Evolutionary conservation across 148 eudicot genomes (phyloP).

Genomic region (Arctostaphylos glauca): DNA sequence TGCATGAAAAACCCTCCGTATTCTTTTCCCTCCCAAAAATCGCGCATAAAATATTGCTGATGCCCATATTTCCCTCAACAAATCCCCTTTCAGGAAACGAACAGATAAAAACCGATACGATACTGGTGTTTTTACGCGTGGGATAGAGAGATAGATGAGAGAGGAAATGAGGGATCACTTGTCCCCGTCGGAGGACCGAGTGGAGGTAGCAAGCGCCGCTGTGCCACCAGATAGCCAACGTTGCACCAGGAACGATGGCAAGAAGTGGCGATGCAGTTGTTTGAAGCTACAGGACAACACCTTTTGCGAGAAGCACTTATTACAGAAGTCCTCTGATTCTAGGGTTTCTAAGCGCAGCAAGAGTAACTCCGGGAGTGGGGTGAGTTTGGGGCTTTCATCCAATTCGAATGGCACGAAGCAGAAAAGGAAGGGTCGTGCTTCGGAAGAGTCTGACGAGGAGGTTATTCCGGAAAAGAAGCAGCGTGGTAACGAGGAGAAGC

Average conservation of each 20-base stretch:
- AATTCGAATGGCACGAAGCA: background rate
- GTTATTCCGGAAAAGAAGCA: conserved; percentile 15
- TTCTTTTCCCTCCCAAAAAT: too few species aligned
- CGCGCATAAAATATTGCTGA: too few species aligned
- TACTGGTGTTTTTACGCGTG: too few species aligned
- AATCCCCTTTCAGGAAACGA: too few species aligned
- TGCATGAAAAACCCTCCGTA: too few species aligned
- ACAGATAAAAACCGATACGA: too few species aligned
- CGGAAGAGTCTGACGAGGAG: conserved; percentile 14
- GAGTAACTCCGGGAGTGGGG: too few species aligned
- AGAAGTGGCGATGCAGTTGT: conserved; percentile 15
- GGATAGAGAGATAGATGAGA: too few species aligned
- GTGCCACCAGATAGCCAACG: conserved; percentile 17
- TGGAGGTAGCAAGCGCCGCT: too few species aligned
- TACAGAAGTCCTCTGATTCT: background rate
- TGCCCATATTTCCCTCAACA: too few species aligned
- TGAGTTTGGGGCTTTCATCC: background rate
- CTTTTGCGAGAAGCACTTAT: conserved; percentile 14
- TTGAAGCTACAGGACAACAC: conserved; percentile 13
- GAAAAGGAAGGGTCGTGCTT: background rate
- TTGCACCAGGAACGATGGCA: conserved; percentile 18
- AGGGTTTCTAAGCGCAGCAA: background rate
- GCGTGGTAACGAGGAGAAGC: background rate
- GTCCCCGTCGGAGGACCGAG: too few species aligned
- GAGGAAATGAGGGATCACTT: too few species aligned